phyloP scores from a whole-genome alignment of 129 eudicot species.

The Chrysanthemum seticuspe region DNA sequence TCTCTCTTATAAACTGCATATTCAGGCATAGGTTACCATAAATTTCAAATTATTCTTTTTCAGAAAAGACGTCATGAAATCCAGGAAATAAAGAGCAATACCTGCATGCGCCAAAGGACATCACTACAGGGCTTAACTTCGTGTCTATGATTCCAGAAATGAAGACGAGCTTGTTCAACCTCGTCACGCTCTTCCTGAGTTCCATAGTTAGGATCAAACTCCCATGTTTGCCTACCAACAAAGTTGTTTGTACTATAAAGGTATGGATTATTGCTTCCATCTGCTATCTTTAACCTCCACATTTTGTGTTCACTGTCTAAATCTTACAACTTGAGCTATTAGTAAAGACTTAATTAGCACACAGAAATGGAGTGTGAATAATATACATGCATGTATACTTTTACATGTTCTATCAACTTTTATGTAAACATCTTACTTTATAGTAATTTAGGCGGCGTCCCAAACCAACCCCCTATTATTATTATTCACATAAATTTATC shows the following conservation, averaged over 20 bases:
- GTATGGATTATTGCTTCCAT: conserved; percentile 39
- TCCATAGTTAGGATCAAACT: conserved; percentile 45
- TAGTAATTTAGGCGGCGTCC: too few species aligned
- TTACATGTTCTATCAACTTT: too few species aligned
- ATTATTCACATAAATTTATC: too few species aligned
- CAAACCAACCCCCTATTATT: too few species aligned
- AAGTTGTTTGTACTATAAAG: conserved; percentile 42
- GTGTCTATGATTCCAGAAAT: conserved; percentile 41
- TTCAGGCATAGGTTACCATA: background rate
- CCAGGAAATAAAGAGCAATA: background rate
- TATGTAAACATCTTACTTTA: too few species aligned
- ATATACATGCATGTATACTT: too few species aligned
- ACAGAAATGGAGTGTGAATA: too few species aligned
- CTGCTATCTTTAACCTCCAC: conserved; percentile 60
- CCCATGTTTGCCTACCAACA: conserved; percentile 54
- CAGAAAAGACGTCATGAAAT: background rate
- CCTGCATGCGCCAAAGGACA: conserved; percentile 54
- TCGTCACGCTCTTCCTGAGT: conserved; percentile 41
- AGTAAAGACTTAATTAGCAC: too few species aligned
- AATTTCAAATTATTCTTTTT: background rate
- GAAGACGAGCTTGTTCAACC: conserved; percentile 44
- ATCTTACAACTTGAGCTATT: too few species aligned
- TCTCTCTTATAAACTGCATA: conserved; percentile 61
- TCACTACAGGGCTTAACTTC: conserved; percentile 42
- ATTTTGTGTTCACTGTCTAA: conserved; percentile 9